phyloP scores from a whole-genome alignment of 78 protist genomes.

The Speleostelium caveatum region DNA sequence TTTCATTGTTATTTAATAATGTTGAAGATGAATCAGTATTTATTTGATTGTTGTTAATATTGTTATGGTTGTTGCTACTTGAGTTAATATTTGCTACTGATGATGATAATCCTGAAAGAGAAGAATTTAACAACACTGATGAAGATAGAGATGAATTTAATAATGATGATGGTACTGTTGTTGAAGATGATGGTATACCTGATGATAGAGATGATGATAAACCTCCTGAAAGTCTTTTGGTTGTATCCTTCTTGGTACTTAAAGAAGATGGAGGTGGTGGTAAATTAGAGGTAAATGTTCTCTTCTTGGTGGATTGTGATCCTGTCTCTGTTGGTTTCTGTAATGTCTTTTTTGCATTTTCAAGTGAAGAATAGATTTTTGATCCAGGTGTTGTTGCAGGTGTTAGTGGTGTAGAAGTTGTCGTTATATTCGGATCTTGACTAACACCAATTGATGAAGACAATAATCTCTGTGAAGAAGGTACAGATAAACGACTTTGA shows the following conservation, averaged over 20 bases:
- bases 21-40: not conserved
- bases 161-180: not conserved
- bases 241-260: slow-evolving; percentile 23
- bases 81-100: not conserved
- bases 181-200: slow-evolving; percentile 13
- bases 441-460: not conserved
- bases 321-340: too few relatives aligned
- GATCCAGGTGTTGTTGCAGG: not conserved
- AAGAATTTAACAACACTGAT: not conserved
- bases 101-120: not conserved
- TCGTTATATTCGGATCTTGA: not conserved
- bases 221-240: not conserved
- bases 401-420: not conserved
- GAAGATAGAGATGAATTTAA: not conserved
- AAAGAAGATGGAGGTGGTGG: slow-evolving; percentile 19
- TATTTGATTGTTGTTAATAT: too few relatives aligned
- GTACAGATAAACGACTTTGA: not conserved
- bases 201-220: not conserved
- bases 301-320: not conserved
- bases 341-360: slow-evolving; percentile 9
- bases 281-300: not conserved
- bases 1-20: not conserved
- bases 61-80: too few relatives aligned
- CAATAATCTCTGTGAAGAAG: not conserved
- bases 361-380: not conserved